Conservation (phyloP, 768 basidiomycete species). For the Daedalea quercina region DNA sequence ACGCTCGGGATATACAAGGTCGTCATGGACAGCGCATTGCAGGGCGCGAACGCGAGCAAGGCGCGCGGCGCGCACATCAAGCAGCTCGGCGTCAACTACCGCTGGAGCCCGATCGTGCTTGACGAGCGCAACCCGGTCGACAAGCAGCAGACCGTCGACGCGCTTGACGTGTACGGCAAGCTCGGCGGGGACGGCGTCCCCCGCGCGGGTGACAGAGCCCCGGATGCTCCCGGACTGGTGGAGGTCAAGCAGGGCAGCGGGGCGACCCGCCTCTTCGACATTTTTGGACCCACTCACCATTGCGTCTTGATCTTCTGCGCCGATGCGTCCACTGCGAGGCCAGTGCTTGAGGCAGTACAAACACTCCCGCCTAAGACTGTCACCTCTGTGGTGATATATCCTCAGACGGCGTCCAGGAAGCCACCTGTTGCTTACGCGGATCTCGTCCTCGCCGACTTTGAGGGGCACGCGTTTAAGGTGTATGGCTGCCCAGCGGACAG, state of each 20-base stretch:
- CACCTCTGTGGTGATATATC: neutral
- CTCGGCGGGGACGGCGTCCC: constrained; percentile 14
- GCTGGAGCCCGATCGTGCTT: constrained; percentile 41
- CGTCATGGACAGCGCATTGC: neutral
- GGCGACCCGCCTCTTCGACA: constrained; percentile 6
- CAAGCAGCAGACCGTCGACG: neutral
- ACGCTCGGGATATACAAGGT: constrained; percentile 12
- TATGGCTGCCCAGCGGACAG: constrained; percentile 2
- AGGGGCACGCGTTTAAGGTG: constrained; percentile 4
- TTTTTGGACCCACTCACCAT: constrained; percentile 10
- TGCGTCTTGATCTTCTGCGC: constrained; percentile 10
- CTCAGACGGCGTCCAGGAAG: neutral
- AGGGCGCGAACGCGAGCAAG: neutral
- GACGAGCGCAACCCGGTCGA: constrained; percentile 24
- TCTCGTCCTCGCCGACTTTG: neutral
- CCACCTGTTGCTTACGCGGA: neutral
- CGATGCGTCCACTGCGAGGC: neutral
- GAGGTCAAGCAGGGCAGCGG: neutral
- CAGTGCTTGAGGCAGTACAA: neutral
- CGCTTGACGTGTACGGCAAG: constrained; percentile 6
- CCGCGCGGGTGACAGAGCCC: constrained; percentile 41
- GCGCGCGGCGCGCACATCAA: constrained; percentile 14
- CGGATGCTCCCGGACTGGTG: constrained; percentile 32
- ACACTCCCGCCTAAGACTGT: neutral
- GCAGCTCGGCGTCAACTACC: constrained; percentile 48